Evolutionary conservation across 371 early-diverging fungal genomes (phyloP).

Genomic region (Coemansia sp.): DNA sequence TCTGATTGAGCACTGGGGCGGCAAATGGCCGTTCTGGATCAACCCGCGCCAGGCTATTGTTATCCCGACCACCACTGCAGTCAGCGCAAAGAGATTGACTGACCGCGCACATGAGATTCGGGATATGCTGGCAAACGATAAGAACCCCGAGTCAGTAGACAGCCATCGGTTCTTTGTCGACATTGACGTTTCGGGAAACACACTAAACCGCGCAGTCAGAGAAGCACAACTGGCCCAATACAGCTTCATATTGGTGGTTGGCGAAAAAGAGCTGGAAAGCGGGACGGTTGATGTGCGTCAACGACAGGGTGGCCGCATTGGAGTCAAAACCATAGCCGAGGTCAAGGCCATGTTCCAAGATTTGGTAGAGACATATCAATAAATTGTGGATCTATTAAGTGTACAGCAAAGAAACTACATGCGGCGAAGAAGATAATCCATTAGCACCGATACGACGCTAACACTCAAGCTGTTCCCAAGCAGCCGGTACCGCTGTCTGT

Average conservation of each 20-base stretch:
- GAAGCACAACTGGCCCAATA: conserved; percentile 59
- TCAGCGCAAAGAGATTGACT: conserved; percentile 43
- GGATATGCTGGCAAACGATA: conserved; percentile 32
- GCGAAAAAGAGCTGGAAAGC: conserved; percentile 41
- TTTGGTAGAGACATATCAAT: conserved; percentile 31
- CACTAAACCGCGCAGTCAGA: conserved; percentile 91
- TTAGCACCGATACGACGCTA: conserved; percentile 58
- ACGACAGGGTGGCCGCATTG: conserved; percentile 30
- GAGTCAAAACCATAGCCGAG: conserved; percentile 27
- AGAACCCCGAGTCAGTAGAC: conserved; percentile 29
- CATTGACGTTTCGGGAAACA: conserved; percentile 77
- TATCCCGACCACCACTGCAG: conserved; percentile 69
- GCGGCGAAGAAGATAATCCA: conserved; percentile 40
- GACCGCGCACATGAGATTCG: conserved; percentile 37
- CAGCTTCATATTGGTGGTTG: conserved; percentile 50
- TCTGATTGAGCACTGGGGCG: conserved; percentile 92
- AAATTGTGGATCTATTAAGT: background rate
- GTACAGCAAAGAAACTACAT: conserved; percentile 19
- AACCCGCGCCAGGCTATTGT: conserved; percentile 94
- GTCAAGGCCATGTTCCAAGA: conserved; percentile 38
- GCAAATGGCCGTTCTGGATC: conserved; percentile 99
- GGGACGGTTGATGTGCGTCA: conserved; percentile 42
- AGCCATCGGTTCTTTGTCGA: conserved; percentile 75
- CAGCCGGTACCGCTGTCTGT: conserved; percentile 63
- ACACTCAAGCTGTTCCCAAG: conserved; percentile 76